phyloP scores from a whole-genome alignment of 306 rosid species.

The Boehmeria nivea region DNA sequence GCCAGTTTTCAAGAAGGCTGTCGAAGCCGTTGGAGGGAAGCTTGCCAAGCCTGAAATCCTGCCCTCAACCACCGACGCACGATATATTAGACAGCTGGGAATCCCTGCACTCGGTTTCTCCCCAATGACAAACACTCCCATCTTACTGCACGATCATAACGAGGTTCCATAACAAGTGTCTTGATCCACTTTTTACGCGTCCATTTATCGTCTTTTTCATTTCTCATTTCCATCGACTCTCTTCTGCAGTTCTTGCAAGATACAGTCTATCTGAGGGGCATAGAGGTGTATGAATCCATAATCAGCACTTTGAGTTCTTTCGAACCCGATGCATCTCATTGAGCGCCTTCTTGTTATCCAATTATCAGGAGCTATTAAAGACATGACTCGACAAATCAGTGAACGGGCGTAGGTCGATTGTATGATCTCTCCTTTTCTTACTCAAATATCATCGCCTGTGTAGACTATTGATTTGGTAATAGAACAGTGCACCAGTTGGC shows the following conservation, averaged over 20 bases:
- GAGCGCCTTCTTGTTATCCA: constrained; percentile 1
- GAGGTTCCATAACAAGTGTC: constrained; percentile 45
- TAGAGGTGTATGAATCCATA: constrained; percentile 74
- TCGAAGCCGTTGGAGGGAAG: constrained; percentile 63
- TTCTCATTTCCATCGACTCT: constrained; percentile 9
- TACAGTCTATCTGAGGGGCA: constrained; percentile 63
- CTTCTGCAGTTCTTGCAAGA: constrained; percentile 66
- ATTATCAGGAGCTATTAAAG: too few species aligned
- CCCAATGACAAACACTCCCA: constrained; percentile 81
- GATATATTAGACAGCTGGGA: constrained; percentile 59
- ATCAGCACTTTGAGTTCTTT: constrained; percentile 75
- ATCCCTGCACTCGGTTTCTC: constrained; percentile 90
- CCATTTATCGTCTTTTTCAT: background rate
- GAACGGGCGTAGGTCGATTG: too few species aligned
- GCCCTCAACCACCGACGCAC: constrained; percentile 75
- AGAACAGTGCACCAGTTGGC: too few species aligned
- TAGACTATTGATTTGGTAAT: too few species aligned
- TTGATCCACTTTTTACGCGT: constrained; percentile 4
- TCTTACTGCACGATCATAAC: constrained; percentile 90
- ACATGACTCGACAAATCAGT: too few species aligned
- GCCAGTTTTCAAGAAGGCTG: constrained; percentile 65
- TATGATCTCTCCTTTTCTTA: too few species aligned
- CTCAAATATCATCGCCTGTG: too few species aligned
- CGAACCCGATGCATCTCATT: constrained; percentile 25
- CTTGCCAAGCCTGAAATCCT: constrained; percentile 81